phyloP scores from a whole-genome alignment of 108 stramenopile species.

The Cylindrotheca fusiformis region DNA sequence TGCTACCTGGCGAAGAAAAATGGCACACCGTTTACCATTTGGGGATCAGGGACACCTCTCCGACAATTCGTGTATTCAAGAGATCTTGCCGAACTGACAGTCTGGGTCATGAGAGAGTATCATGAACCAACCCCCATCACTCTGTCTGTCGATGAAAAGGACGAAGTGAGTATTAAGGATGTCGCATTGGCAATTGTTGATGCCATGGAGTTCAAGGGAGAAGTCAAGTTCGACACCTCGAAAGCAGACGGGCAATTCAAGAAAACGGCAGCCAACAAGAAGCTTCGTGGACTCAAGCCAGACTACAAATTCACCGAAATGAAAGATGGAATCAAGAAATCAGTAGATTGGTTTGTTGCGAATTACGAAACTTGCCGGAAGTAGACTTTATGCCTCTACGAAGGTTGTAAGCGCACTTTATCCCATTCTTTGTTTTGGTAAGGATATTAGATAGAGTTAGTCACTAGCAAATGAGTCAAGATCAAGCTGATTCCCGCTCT shows the following conservation, averaged over 20 bases:
- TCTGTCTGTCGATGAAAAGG: slow-evolving; percentile 89
- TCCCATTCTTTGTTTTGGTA: no score
- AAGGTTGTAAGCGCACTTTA: background rate
- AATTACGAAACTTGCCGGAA: slow-evolving; percentile 71
- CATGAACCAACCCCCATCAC: slow-evolving; percentile 92
- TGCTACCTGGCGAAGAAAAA: slow-evolving; percentile 93
- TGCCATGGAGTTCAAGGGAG: slow-evolving; percentile 93
- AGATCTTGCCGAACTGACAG: slow-evolving; percentile 95
- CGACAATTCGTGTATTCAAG: slow-evolving; percentile 95
- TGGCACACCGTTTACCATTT: slow-evolving; percentile 90
- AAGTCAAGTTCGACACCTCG: slow-evolving; percentile 85
- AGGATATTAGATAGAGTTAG: slow-evolving; percentile 47
- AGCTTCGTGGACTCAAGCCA: slow-evolving; percentile 79
- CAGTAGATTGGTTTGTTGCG: slow-evolving; percentile 91
- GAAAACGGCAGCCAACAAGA: slow-evolving; percentile 97
- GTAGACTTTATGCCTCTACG: slow-evolving; percentile 7
- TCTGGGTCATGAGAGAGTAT: slow-evolving; percentile 94
- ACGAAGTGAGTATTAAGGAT: slow-evolving; percentile 94
- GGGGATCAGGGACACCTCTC: slow-evolving; percentile 95
- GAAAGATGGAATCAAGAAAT: slow-evolving; percentile 87
- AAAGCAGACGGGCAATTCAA: slow-evolving; percentile 99
- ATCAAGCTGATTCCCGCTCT: slow-evolving; percentile 54
- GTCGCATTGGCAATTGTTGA: slow-evolving; percentile 91
- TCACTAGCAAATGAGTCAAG: slow-evolving; percentile 56
- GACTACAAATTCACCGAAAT: slow-evolving; percentile 95